Percentiles rank a stretch among this genome's conserved stretches.
phyloP scores from a whole-genome alignment of 768 basidiomycete genomes.

The Naganishia vaughanmartiniae region DNA sequence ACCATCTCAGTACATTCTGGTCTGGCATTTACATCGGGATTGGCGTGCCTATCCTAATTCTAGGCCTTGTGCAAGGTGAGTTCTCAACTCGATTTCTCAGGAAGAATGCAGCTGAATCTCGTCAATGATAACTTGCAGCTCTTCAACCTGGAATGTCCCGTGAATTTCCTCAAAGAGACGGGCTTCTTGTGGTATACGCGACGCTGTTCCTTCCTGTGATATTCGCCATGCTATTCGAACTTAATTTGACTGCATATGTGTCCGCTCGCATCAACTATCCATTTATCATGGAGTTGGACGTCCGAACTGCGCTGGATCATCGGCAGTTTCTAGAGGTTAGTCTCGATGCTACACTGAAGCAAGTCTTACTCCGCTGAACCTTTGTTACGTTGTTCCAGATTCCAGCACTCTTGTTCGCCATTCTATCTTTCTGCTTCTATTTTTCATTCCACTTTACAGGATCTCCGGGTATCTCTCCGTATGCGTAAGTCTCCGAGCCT shows the following conservation, averaged over 20 bases:
- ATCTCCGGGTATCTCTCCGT: slow-evolving; percentile 60
- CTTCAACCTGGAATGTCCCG: slow-evolving; percentile 59
- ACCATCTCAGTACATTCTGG: slow-evolving; percentile 59
- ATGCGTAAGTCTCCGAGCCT: slow-evolving; percentile 55
- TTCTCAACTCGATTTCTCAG: slow-evolving; percentile 18
- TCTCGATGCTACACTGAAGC: slow-evolving; percentile 47
- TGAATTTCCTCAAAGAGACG: slow-evolving; percentile 67
- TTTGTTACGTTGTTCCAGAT: slow-evolving; percentile 57
- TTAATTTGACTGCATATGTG: slow-evolving; percentile 80
- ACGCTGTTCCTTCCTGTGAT: slow-evolving; percentile 70
- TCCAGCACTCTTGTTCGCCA: slow-evolving; percentile 72
- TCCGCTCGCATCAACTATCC: slow-evolving; percentile 76
- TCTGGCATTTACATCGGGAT: slow-evolving; percentile 72
- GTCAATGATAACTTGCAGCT: slow-evolving; percentile 53
- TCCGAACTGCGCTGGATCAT: slow-evolving; percentile 69
- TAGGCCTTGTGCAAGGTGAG: slow-evolving; percentile 66
- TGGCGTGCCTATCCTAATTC: slow-evolving; percentile 65
- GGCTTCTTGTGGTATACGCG: slow-evolving; percentile 74
- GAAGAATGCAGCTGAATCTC: neutral
- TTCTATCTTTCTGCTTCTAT: slow-evolving; percentile 77
- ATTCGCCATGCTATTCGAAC: slow-evolving; percentile 71
- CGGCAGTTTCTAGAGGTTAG: slow-evolving; percentile 66
- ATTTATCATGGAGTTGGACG: slow-evolving; percentile 60
- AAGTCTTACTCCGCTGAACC: neutral
- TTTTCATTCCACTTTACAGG: slow-evolving; percentile 72